Base-by-base conservation (phyloP, 2,329 filamentous ascomycete genomes). In the Exserohilum rostratum region DNA sequence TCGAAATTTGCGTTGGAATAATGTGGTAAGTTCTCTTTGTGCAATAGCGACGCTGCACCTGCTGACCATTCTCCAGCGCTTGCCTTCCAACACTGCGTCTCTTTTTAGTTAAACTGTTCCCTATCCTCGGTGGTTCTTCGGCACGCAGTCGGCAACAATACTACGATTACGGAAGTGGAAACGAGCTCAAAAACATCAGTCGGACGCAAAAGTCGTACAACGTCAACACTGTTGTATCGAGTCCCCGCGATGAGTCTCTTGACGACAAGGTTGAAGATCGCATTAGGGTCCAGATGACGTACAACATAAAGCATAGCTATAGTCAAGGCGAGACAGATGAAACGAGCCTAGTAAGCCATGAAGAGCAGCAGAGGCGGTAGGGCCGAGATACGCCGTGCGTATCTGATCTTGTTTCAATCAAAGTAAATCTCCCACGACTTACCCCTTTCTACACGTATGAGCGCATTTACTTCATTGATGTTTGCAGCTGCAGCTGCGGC, bases 1-100 rank as follows among this genome's bases (percentile, higher is more conserved):
- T 79, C 9, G 78, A 80, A 60, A 72, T 77, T 33, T 69, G 77
- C 57, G 72, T 78, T 1, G 77, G 76, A 13, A 76, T 79, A 44
- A 75, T 79, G 47, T 78, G 64, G 61, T 64, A 52, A 46, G 59
- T 53, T n/a, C 15, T 3, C 6, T 15, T 40, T 22, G 6, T 30
- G 9, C 9, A 17, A 5, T 17, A 22, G 50, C 52, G 13, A 54
- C 9, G 13, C 22, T 15, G 17, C 20, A 46, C 17, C 9, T 6
- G 30, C 15, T 52, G 39, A 52, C 5, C 17, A 13, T 20, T 12
- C 2, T 15, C 11, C 30, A 65, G 77, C 50, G 76, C 76, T 10
- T 78, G 77, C 60, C 73, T 80, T 58, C 77, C 78, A 1, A 70
- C 70, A 18, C 55, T 78, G 12, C 72, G 75, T 15, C 66, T 74